Evolutionary conservation across 768 basidiomycete species (phyloP), one percentile per base, ranked within the genome.

Genomic region (Suillus weaverae): DNA sequence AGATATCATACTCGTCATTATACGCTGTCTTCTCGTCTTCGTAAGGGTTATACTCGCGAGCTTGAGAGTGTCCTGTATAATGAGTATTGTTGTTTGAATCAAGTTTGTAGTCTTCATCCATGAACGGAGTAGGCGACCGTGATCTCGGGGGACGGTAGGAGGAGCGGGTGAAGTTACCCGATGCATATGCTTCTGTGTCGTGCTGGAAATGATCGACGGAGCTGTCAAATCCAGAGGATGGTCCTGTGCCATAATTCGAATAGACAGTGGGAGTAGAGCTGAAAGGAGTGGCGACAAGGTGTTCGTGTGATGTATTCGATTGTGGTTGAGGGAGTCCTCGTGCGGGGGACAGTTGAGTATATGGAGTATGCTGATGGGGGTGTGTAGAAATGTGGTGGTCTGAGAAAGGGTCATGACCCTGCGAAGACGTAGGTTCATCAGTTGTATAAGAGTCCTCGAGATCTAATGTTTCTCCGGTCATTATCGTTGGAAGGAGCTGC

Each of bases 121-220:
- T 89, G 10, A 86, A 86, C 11, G 91, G 90, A 4, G 91, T 92
- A 0, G 91, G 89, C 3, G 91, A 92, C 30, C 90, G 86, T 22
- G 90, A 92, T 56, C 89, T 85, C 36, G 88, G 82, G 4, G 81
- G 79, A 7, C 75, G 77, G 68, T 81, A 83, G 1, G 80, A 76
- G 38, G 82, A 76, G 13, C 84, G 84, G 8, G 85, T 78, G 68
- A 81, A 78, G 62, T 82, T 81, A 8, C 87, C 89, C 0, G 89
- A 89, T 10, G 90, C 82, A 67, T 88, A 92, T 3, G 87, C 89
- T 69, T 90, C 89, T 0, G 85, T 77, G 70, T 90, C 89, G 60
- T 86, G 81, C 50, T 81, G 80, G 72, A 89, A 89, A 72, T 88
- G 87, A 68, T 88, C 87, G 16, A 87, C 67, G 6, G 68, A 67